Evolutionary conservation across 23 red algal genomes (phyloP).

Genomic region (Gracilariopsis chorda): DNA sequence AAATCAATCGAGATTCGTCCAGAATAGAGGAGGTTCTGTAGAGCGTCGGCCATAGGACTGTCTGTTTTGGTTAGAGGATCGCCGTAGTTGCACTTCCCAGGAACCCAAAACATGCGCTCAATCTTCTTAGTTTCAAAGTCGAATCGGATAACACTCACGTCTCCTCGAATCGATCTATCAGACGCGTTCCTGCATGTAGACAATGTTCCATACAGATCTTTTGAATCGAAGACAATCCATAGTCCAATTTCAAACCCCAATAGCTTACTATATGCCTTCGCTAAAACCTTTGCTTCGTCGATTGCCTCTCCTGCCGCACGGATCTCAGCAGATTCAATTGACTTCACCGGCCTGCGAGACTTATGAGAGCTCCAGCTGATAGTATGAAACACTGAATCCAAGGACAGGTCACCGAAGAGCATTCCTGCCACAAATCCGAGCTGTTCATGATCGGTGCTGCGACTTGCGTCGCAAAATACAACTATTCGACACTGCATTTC

Average conservation of each 20-base stretch:
- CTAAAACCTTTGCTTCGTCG: conserved; percentile 31
- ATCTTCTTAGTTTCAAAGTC: neutral
- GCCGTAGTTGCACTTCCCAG: neutral
- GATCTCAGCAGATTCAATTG: conserved; percentile 4
- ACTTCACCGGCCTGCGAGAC: conserved; percentile 16
- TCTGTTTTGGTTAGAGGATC: neutral
- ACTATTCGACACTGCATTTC: neutral
- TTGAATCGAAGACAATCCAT: neutral
- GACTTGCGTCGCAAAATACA: neutral
- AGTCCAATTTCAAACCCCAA: neutral
- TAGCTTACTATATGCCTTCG: neutral
- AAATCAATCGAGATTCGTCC: neutral
- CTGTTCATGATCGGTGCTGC: conserved; percentile 9
- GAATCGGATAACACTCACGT: neutral
- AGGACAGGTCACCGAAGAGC: conserved; percentile 3
- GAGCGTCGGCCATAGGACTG: neutral
- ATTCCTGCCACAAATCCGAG: neutral
- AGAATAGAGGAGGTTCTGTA: neutral
- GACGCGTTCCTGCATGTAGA: neutral
- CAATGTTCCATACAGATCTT: neutral
- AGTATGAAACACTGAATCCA: neutral
- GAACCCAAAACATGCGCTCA: neutral
- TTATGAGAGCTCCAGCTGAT: neutral
- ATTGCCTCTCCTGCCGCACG: conserved; percentile 18
- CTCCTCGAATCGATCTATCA: neutral